Evolutionary conservation across 257 asterid species (phyloP), one percentile per base, ranked within the genome.

Genomic region (Phtheirospermum japonicum): DNA sequence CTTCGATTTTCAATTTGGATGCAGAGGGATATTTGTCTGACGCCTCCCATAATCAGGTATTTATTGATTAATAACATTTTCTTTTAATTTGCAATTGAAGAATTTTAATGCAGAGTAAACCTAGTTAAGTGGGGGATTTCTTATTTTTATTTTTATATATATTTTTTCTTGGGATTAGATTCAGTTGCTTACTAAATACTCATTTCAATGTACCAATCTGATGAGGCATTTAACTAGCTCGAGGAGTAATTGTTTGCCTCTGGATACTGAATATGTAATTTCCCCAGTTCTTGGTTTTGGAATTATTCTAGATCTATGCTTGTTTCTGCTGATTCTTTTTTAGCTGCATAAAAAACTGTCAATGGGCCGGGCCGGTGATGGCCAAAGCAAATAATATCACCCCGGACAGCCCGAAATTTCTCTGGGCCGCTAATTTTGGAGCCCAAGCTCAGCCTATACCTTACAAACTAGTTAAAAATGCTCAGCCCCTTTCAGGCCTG

Each of bases 11-110:
- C n/a, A 36, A 13, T 48, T 57, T 76, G 71, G 63, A 4, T 75
- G 89, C 93, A 89, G 99, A 89, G 71, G 96, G 96, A 50, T 92
- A 84, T 84, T 76, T 83, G 61, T 66, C 79, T 53, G 82, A 80
- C 40, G 70, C 60, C 50, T 80, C 95, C 33, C 77, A 72, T 33
- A 92, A 92, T 79, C 98, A 92, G 97, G 97, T 88, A 19, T 23
- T 30, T 17, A 18, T 5, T 11, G 56, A 17, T 17, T 14, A 46
- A n/a, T 23, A 7, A 0, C 23, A 14, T 46, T 46, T 17, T 17
- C 28, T 23, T 23, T n/a, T 33, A 49, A 72, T 39, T 57, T 76
- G 36, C 53, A 23, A 23, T 23, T 23, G 28, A 30, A 57, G 85
- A 79, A 79, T 81, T 75, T n/a, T 19, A 55, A 63, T 37, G 83